Conservation (phyloP, 441 rosid genomes). For the Hura crepitans region DNA sequence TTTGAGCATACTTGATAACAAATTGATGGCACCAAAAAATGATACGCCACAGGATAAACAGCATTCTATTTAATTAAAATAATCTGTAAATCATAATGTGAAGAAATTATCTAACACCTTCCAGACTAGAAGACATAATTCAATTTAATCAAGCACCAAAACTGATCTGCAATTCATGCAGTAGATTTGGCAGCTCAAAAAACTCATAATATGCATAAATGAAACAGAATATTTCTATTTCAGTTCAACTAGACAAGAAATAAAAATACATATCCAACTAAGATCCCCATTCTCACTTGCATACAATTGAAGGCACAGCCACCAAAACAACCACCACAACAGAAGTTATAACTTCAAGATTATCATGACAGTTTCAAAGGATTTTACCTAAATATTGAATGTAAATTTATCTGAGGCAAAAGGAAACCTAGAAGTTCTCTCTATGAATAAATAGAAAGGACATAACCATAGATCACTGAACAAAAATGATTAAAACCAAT, state of each 20-base stretch:
- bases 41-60: background rate
- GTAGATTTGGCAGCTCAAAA: background rate
- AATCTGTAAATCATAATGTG: background rate
- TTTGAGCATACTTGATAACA: background rate
- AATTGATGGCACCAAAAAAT: background rate
- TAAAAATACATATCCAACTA: background rate
- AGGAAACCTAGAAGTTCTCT: slow-evolving; percentile 5
- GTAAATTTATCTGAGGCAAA: background rate
- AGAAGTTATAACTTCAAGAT: background rate
- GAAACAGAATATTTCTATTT: background rate
- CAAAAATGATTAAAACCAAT: background rate
- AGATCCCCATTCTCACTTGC: background rate
- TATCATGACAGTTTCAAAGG: background rate
- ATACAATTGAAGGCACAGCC: background rate
- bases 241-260: background rate
- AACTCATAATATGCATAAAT: slow-evolving; percentile 1
- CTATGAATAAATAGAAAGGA: slow-evolving; percentile 3
- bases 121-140: background rate
- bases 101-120: background rate
- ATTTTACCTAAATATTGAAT: background rate
- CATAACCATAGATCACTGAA: slow-evolving; percentile 7
- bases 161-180: background rate
- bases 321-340: slow-evolving; percentile 1
- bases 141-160: background rate
- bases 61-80: background rate